phyloP scores from a whole-genome alignment of 1,139 yeast species.

The Suhomyces bolitotheri region DNA sequence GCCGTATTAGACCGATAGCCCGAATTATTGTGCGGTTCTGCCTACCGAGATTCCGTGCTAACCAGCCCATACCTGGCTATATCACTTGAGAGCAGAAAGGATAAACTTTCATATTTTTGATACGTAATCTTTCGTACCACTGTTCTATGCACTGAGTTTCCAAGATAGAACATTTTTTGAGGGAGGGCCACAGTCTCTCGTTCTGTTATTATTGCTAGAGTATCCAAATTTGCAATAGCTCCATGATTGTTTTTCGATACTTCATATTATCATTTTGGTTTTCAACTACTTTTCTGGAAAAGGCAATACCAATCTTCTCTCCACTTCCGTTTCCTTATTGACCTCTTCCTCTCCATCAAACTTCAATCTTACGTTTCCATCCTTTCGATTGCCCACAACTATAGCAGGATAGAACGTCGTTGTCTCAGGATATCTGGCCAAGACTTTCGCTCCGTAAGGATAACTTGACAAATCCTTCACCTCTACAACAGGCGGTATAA shows the following conservation, averaged over 20 bases:
- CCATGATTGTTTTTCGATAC: too few species aligned
- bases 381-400: conserved; percentile 76
- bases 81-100: too few species aligned
- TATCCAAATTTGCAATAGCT: too few species aligned
- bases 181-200: background rate
- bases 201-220: too few species aligned
- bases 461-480: conserved; percentile 53
- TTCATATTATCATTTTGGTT: too few species aligned
- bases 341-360: conserved; percentile 98
- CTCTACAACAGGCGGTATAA: conserved; percentile 59
- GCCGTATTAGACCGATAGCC: too few species aligned
- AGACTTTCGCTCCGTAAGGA: conserved; percentile 75
- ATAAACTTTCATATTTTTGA: too few species aligned
- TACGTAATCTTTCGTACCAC: too few species aligned
- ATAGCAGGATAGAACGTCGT: conserved; percentile 96
- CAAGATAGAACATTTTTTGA: background rate
- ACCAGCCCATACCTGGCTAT: too few species aligned
- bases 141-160: too few species aligned
- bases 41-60: too few species aligned
- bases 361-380: conserved; percentile 73
- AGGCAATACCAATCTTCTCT: conserved; percentile 78
- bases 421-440: conserved; percentile 96
- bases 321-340: conserved; percentile 92
- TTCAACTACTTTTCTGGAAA: conserved; percentile 50
- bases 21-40: too few species aligned